Evolutionary conservation across 306 rosid species (phyloP), one percentile per base, ranked within the genome.

Genomic region (Rosa multiflora): DNA sequence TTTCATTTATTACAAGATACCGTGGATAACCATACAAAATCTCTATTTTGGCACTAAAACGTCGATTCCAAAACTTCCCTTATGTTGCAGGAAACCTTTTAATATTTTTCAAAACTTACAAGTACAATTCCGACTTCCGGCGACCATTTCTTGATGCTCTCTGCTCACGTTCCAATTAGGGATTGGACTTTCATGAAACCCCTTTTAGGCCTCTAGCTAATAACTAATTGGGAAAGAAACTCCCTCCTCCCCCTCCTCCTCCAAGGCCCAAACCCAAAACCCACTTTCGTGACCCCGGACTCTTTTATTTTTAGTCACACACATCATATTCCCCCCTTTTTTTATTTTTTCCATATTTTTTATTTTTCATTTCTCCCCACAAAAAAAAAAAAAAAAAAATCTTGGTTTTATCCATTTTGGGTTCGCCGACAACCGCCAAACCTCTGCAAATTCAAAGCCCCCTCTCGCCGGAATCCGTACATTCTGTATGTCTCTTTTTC

Each of bases 361-460:
- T 46, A 4, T 3, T 17, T 52, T 8, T 15, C 0, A 18, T 10
- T 7, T 61, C 44, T 32, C 7, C 39, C 13, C 40, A 3, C 66
- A 4, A 11, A 20, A 73, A 72, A 72, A 52, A 52, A 4, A 15
- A 47, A 47, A 47, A 47, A 10, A 32, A 32, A 43, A 10, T 56
- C 40, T 3, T 59, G 40, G 11, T 74, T 75, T 59, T 75, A 75
- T 75, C 78, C 78, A 59, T 75, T 59, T 43, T 21, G 53, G 56
- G 56, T 59, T 75, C 78, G 78, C 78, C 78, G 56, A 75, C 78
- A 75, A 75, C 70, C 70, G 70, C 70, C 78, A 75, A 75, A 75
- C 49, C 26, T 75, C 78, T 59, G 78, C 78, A 59, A 67, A 40
- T 58, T 43, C 56, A 42, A 75, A 75, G 56, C 56, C 37, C 56